A percentile compares a stretch with the other conserved stretches of the same genome.
phyloP scores from a whole-genome alignment of 2,329 filamentous ascomycete genomes.

The Cladobotryum protrusum region DNA sequence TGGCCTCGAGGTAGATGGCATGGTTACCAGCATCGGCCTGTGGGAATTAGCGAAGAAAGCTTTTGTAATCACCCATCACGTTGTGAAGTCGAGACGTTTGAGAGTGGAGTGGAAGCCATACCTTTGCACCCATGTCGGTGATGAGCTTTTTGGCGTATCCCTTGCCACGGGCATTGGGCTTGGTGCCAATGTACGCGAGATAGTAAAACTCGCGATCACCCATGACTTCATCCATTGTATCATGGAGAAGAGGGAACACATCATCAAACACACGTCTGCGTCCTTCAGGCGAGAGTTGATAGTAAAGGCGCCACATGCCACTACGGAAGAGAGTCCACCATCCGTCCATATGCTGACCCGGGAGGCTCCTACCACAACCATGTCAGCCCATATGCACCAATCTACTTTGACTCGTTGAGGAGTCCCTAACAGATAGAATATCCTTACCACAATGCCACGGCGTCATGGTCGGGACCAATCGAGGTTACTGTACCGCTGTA shows the following conservation, averaged over 20 bases:
- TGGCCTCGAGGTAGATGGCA: slow-evolving; percentile 74
- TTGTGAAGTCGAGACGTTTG: background rate
- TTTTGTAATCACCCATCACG: background rate
- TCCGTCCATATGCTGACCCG: slow-evolving; percentile 67
- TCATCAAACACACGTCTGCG: slow-evolving; percentile 69
- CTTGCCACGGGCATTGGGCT: slow-evolving; percentile 60
- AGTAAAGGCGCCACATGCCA: slow-evolving; percentile 73
- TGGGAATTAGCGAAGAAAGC: background rate
- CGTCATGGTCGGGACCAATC: slow-evolving; percentile 69
- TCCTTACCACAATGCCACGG: slow-evolving; percentile 69
- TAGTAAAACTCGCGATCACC: slow-evolving; percentile 68
- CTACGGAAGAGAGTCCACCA: slow-evolving; percentile 65
- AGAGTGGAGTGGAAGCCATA: slow-evolving; percentile 28
- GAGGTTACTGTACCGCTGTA: slow-evolving; percentile 68
- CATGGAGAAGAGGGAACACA: slow-evolving; percentile 67
- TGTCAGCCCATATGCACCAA: background rate
- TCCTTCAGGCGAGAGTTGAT: slow-evolving; percentile 66
- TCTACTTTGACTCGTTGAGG: too few species aligned
- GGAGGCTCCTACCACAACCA: background rate
- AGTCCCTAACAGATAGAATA: background rate
- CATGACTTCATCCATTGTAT: slow-evolving; percentile 64
- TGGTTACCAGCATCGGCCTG: slow-evolving; percentile 63
- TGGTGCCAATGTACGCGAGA: slow-evolving; percentile 76
- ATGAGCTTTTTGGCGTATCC: slow-evolving; percentile 69
- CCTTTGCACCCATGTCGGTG: slow-evolving; percentile 59